Conservation (phyloP, 257 asterid species). For the Solanum medicagineum region DNA sequence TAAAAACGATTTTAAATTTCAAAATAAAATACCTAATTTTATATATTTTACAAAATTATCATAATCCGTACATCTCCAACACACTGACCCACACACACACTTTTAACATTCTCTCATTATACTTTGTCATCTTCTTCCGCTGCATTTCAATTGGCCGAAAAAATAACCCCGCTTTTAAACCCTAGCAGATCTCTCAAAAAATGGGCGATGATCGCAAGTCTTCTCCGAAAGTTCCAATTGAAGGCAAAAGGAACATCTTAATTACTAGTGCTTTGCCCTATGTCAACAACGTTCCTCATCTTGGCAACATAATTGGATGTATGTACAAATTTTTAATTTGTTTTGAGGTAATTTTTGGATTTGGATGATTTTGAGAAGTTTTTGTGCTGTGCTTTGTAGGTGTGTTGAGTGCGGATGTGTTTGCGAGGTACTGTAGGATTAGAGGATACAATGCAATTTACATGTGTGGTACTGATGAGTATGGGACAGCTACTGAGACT, state of each 20-base stretch:
- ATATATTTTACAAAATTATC: too few species aligned
- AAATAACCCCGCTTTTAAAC: background rate
- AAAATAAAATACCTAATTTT: too few species aligned
- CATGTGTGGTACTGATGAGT: constrained; percentile 95
- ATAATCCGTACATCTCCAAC: too few species aligned
- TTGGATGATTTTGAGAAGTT: background rate
- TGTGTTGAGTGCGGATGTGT: constrained; percentile 96
- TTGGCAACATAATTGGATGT: constrained; percentile 97
- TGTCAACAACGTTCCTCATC: constrained; percentile 96
- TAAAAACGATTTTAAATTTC: too few species aligned
- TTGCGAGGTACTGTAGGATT: constrained; percentile 75
- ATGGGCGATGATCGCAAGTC: constrained; percentile 28
- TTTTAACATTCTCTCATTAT: background rate
- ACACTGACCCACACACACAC: too few species aligned
- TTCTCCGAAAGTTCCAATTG: constrained; percentile 52
- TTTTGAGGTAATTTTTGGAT: background rate
- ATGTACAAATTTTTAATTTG: background rate
- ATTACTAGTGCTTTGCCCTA: constrained; percentile 93
- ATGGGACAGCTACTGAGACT: constrained; percentile 96
- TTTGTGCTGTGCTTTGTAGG: constrained; percentile 25
- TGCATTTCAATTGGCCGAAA: background rate
- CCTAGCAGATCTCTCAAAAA: background rate
- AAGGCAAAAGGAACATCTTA: constrained; percentile 69
- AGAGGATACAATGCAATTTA: constrained; percentile 72
- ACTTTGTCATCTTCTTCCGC: background rate